phyloP scores from a whole-genome alignment of 768 basidiomycete genomes.

The Candolleomyces aberdarensis region DNA sequence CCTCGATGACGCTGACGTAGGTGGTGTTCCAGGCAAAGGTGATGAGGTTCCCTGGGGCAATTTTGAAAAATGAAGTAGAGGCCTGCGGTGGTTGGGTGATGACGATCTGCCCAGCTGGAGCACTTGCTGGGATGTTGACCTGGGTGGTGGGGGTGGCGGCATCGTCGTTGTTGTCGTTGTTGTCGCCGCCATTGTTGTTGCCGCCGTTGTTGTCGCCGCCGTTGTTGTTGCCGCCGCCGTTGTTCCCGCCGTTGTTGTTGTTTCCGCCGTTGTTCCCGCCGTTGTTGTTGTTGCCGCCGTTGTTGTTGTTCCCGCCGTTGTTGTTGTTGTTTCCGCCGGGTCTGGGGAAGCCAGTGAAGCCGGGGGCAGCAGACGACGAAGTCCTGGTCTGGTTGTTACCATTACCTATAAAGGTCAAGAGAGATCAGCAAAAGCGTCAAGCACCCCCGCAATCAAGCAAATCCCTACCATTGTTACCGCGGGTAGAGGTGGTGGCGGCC shows the following conservation, averaged over 20 bases:
- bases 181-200: neutral
- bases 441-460: too few species aligned
- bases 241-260: constrained; percentile 8
- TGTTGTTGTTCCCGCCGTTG: constrained; percentile 2
- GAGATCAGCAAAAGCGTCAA: too few species aligned
- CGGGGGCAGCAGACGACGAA: neutral
- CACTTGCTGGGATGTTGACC: constrained; percentile 6
- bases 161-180: neutral
- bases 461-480: neutral
- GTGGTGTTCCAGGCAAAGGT: constrained; percentile 90
- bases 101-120: constrained; percentile 45
- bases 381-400: neutral
- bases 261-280: constrained; percentile 4
- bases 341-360: neutral
- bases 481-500: neutral
- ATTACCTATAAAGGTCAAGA: too few species aligned
- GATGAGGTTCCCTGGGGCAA: constrained; percentile 61
- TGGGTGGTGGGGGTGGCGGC: neutral
- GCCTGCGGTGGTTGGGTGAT: constrained; percentile 76
- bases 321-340: constrained; percentile 7
- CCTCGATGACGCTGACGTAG: constrained; percentile 52
- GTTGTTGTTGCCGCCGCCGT: neutral
- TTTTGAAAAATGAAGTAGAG: constrained; percentile 79
- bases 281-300: constrained; percentile 6
- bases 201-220: neutral